phyloP scores from a whole-genome alignment of 1,139 yeast species.

The Maudiozyma humilis region DNA sequence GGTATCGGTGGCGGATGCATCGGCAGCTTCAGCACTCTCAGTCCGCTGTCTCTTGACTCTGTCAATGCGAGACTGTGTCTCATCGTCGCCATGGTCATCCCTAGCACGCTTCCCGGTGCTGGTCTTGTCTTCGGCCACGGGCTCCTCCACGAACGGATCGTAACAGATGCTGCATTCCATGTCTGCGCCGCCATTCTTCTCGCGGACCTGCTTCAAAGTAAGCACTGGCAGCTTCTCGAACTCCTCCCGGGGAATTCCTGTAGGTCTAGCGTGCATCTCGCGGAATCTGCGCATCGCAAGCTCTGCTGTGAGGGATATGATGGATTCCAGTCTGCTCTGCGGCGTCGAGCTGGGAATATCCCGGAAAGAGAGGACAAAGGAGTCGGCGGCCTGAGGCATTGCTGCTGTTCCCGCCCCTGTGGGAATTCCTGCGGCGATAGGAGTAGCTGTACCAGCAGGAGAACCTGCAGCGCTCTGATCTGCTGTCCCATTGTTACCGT shows the following conservation, averaged over 20 bases:
- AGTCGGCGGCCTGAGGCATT: too few relatives aligned
- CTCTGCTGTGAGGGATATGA: conserved; percentile 59
- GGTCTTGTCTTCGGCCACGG: not conserved
- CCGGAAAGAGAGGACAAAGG: conserved; percentile 51
- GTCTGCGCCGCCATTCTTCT: conserved; percentile 32
- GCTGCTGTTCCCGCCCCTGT: too few relatives aligned
- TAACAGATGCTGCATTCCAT: conserved; percentile 59
- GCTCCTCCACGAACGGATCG: conserved; percentile 41
- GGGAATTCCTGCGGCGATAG: not conserved
- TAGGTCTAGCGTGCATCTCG: conserved; percentile 34
- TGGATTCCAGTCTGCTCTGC: conserved; percentile 36
- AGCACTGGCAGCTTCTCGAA: conserved; percentile 44
- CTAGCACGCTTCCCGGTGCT: conserved; percentile 14
- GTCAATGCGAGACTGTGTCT: not conserved
- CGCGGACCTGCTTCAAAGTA: conserved; percentile 14
- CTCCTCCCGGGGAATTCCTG: conserved; percentile 46
- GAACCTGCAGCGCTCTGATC: not conserved
- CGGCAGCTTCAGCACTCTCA: not conserved
- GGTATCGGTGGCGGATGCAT: conserved; percentile 5
- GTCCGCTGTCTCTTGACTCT: conserved; percentile 14
- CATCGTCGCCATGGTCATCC: conserved; percentile 20
- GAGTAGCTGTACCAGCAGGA: not conserved
- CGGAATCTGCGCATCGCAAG: conserved; percentile 58
- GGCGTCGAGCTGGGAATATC: conserved; percentile 40
- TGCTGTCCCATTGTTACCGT: conserved; percentile 1